phyloP scores from a whole-genome alignment of 129 eudicot species.

The Flaveria bidentis region DNA sequence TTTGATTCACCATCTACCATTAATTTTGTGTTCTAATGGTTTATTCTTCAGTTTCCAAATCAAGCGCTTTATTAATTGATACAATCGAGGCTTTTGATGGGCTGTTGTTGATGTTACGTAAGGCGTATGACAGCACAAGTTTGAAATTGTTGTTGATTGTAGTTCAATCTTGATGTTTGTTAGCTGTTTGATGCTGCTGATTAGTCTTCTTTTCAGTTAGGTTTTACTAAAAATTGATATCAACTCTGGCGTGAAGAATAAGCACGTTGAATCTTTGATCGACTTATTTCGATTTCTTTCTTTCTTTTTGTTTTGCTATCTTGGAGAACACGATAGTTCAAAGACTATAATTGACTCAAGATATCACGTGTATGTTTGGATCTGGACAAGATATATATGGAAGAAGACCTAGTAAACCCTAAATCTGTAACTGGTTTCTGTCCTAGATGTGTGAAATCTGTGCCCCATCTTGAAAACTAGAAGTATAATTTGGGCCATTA shows the following conservation, averaged over 20 bases:
- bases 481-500: not conserved
- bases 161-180: conserved; percentile 26
- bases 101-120: not conserved
- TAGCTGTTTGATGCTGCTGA: conserved; percentile 23
- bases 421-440: not conserved
- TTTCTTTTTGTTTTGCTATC: not conserved
- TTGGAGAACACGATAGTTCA: conserved; percentile 16
- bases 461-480: not conserved
- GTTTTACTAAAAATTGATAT: conserved; percentile 20
- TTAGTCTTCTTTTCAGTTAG: conserved; percentile 13
- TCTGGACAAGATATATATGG: conserved; percentile 5
- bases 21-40: not conserved
- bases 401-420: conserved; percentile 10
- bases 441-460: conserved; percentile 1
- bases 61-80: conserved; percentile 19
- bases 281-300: not conserved
- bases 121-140: not conserved
- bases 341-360: not conserved
- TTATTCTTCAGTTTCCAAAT: conserved; percentile 16
- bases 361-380: not conserved
- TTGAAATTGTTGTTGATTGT: conserved; percentile 7
- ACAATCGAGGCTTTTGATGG: conserved; percentile 3
- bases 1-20: not conserved
- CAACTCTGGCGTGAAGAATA: not conserved
- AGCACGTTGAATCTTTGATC: conserved; percentile 18